phyloP scores from a whole-genome alignment of 208 protist genomes.

The Leishmania major region DNA sequence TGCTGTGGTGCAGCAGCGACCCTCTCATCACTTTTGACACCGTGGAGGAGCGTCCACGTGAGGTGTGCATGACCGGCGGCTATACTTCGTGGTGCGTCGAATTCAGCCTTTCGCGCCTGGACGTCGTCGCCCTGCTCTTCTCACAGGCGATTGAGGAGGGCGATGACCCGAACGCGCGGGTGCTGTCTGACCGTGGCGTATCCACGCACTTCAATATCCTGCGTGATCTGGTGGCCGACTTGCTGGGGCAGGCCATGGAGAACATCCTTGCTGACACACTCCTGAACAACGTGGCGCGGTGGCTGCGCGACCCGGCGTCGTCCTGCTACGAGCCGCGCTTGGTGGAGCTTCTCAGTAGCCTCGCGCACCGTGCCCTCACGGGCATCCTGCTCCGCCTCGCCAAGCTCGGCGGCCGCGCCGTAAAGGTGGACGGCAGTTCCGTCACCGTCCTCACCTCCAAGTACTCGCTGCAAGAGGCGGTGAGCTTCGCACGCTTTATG shows the following conservation, averaged over 20 bases:
- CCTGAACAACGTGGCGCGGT: conserved; percentile 80
- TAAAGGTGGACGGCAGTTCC: conserved; percentile 76
- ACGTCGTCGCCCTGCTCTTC: conserved; percentile 89
- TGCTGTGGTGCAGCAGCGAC: conserved; percentile 83
- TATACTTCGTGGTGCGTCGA: conserved; percentile 87
- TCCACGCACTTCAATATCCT: conserved; percentile 91
- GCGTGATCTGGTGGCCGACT: conserved; percentile 83
- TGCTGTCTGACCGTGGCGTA: conserved; percentile 81
- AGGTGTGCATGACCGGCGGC: conserved; percentile 83
- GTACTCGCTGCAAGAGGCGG: conserved; percentile 73
- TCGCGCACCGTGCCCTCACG: conserved; percentile 84
- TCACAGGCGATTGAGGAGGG: conserved; percentile 90
- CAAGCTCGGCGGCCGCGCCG: conserved; percentile 83
- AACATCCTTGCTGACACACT: conserved; percentile 73
- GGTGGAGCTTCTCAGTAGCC: conserved; percentile 69
- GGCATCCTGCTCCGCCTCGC: conserved; percentile 76
- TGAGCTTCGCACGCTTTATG: conserved; percentile 82
- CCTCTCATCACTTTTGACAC: conserved; percentile 70
- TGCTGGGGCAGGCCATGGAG: conserved; percentile 73
- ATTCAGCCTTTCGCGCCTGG: conserved; percentile 83
- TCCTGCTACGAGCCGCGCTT: conserved; percentile 85
- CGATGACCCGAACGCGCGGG: conserved; percentile 74
- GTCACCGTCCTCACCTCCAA: conserved; percentile 85
- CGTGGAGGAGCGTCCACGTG: conserved; percentile 75
- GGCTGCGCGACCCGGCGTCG: conserved; percentile 84